Base-by-base conservation (phyloP, 2,329 filamentous ascomycete genomes). In the Arthroderma uncinatum region DNA sequence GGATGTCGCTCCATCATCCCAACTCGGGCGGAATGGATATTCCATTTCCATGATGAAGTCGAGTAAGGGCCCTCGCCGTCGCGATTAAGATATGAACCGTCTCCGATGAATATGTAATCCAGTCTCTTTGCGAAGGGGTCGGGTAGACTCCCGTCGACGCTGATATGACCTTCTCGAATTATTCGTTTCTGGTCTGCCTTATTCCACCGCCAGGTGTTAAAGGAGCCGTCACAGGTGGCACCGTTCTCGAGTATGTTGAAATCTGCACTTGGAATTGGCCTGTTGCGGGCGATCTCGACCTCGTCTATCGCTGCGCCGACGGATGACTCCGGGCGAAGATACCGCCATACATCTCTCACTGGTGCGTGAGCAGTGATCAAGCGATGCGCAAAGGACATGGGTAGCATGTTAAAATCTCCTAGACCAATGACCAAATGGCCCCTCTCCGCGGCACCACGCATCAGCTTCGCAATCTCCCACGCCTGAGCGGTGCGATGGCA, bases 321-420 rank as follows among this genome's bases (percentile, higher is more conserved):
- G 1, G 90, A 89, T 52, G 87, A 92, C 59, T 91, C 81, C 0
- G 93, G 92, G 69, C 95, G 86, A 19, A 94, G 71, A 30, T 87
- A 79, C 56, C 87, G 82, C 93, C 93, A 98, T 21, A 84, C 83
- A 68, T 98, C 93, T 47, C 80, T 80, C 28, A 95, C 85, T 12
- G 85, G 85, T 8, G 85, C 83, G 67, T 90, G 85, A 2, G 84
- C 82, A 58, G 86, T 87, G 63, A 98, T 85, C 62, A 97, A 78
- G 56, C 84, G 82, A 73, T 97, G 89, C 33, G 87, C 85, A 60
- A 95, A 82, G 25, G 89, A 94, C 40, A 86, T 73, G 0, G 93
- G 93, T n/a, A 89, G 77, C 86, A 95, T 95, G 74, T 97, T 97
- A 76, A 97, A 96, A 74, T 97, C 93, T 25, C 93, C 93, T 56